Base-by-base conservation (phyloP, 805 yeast species). In the Hanseniaspora lachancei region DNA sequence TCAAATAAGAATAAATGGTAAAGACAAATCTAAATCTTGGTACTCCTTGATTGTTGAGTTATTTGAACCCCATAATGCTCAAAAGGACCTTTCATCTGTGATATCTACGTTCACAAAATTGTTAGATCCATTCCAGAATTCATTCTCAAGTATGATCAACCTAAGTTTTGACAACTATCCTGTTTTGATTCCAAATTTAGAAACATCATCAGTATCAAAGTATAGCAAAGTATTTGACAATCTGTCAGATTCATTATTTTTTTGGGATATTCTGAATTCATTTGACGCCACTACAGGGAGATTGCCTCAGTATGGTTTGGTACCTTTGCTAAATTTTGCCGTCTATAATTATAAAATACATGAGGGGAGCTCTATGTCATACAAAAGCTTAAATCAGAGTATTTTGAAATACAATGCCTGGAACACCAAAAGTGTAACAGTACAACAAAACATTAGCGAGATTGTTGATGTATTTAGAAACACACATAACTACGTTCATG, bases 21-120 rank as follows among this genome's bases (percentile, higher is more conserved):
- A 58, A 58, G 54, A 60, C 65, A 13, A 64, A 63, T 57, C 49
- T 27, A 39, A 51, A 24, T 32, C 57, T 27, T 47, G 61, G 58
- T 20, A 57, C 42, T 43, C 39, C 15, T 20, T 51, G 12, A n/a
- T 51, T 23, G 13, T 34, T 5, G 47, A 51, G 3, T 43, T 51
- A 18, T 51, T 51, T 44, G 55, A 51, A 23, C 47, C 54, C 12
- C 24, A 36, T 34, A 42, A 50, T 35, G 36, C 54, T 18, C 41
- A 42, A 29, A 50, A 42, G 35, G 48, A 41, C n/a, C 15, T 50
- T 12, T n/a, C 27, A 13, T 15, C 24, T 3, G 20, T 42, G 3
- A 34, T 27, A 9, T 7, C 46, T 34, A 35, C 10, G 1, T 23
- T 42, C 8, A 24, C 46, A 6, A 42, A 36, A 13, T 34, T 35